These are phyloP conservation scores for Globisporangium sylvaticum DNA, from an alignment of 352 stramenopile species.

Conservation along the genomic window DNA sequence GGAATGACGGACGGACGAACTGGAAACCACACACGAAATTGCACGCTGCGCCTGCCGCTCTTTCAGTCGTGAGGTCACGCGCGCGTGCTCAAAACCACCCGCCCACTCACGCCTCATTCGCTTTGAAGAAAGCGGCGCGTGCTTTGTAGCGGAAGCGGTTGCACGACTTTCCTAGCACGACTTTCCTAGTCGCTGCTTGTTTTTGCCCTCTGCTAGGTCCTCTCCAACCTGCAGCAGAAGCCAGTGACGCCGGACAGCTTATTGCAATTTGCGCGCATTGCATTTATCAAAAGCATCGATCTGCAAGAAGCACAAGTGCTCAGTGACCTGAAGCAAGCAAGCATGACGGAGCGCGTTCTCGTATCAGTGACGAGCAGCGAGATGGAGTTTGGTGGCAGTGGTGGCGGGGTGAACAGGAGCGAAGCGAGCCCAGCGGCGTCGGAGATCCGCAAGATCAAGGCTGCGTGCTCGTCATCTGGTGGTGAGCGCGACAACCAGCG, in stretches of 20 bases:
- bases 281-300: not conserved
- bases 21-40: not conserved
- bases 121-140: not conserved
- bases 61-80: not conserved
- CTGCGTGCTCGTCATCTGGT: not conserved
- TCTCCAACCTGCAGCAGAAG: not conserved
- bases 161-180: not conserved
- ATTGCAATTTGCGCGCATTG: not conserved
- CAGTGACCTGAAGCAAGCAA: not conserved
- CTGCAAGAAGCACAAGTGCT: not conserved
- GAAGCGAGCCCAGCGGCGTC: constrained; percentile 5
- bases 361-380: constrained; percentile 13
- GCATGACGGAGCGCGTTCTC: constrained; percentile 2
- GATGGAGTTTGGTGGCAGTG: not conserved
- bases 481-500: constrained; percentile 9
- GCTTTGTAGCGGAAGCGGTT: not conserved
- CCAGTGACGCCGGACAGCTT: not conserved
- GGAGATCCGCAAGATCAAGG: constrained; percentile 17
- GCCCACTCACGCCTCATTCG: not conserved
- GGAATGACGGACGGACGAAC: not conserved
- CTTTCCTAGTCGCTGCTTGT: not conserved
- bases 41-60: no score
- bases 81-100: not conserved
- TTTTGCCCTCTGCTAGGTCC: not conserved
- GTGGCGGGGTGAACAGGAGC: not conserved